These are phyloP conservation scores for Dryadomyces quercus-mongolicae DNA, from an alignment of 2,329 filamentous ascomycete species.

Conservation along the genomic window DNA sequence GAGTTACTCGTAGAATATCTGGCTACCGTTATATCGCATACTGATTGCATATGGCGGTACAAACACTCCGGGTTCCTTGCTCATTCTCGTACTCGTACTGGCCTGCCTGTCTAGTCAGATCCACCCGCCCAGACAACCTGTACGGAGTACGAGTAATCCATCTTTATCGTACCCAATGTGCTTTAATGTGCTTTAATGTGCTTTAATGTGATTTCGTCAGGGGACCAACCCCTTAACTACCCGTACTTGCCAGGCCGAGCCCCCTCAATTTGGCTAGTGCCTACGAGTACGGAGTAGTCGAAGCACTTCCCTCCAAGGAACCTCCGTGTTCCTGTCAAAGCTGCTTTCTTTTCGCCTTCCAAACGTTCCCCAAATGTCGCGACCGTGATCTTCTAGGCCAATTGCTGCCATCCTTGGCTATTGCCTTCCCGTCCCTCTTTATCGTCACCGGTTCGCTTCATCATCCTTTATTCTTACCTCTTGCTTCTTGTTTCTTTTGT, in stretches of 20 bases:
- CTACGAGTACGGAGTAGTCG: background rate
- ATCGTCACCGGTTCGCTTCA: background rate
- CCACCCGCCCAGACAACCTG: background rate
- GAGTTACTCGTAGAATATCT: too few relatives aligned
- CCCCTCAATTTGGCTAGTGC: slow-evolving; percentile 9
- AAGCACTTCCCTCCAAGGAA: background rate
- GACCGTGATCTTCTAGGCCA: slow-evolving; percentile 4
- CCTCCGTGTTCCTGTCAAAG: slow-evolving; percentile 1
- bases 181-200: background rate
- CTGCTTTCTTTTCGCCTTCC: slow-evolving; percentile 5
- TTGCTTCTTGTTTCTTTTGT: background rate
- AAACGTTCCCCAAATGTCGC: slow-evolving; percentile 4
- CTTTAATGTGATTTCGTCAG: background rate
- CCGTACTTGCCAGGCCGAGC: slow-evolving; percentile 6
- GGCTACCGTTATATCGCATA: too few relatives aligned
- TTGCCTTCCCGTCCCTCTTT: background rate
- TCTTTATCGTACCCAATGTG: background rate
- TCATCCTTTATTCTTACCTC: background rate
- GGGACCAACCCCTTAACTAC: slow-evolving; percentile 3
- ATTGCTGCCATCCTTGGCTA: background rate
- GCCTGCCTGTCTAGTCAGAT: background rate
- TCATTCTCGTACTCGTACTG: background rate
- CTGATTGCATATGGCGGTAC: too few relatives aligned
- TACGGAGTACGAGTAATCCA: background rate
- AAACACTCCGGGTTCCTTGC: too few relatives aligned